Base-by-base conservation (phyloP, 192 early-diverging fungal species). In the Borealophlyctis nickersoniae region DNA sequence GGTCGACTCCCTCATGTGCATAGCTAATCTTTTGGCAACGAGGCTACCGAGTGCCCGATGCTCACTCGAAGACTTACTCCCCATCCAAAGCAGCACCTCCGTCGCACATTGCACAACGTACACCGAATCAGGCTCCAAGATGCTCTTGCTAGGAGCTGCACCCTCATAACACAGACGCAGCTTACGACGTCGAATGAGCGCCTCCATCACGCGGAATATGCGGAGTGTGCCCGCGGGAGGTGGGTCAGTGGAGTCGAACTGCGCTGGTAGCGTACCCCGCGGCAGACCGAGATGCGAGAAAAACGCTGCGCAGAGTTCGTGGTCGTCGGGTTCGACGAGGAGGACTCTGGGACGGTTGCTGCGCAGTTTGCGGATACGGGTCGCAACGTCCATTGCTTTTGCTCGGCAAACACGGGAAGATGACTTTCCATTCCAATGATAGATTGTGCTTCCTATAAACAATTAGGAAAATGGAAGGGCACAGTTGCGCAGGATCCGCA, bases 71-170 rank as follows among this genome's bases (percentile, higher is more conserved):
- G 52, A 11, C 9, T 54, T 56, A 22, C 56, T 72, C 16, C 71
- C 70, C 49, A 65, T 54, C 75, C 75, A 77, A 14, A 39, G 19
- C 36, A 71, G 67, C 4, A 77, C 69, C 53, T 77, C 73, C 26
- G 30, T 7, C 9, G 14, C 9, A 29, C 16, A 34, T 13, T 36
- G 5, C 2, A 77, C 56, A 1, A 77, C 26, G 45, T 52, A 71
- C 0, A 52, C 58, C 4, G 23, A 19, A 22, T 70, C 67, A 24
- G 31, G 35, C n/a, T 55, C 45, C 16, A 77, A 49, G 16, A 71
- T 5, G 13, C 3, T 33, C 57, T 67, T 75, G 4, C 58, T 63
- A 1, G 74, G 63, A 16, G 29, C 27, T 14, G 7, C 2, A 27
- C 74, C 74, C 30, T 75, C 56, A 52, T 75, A 76, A 13, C 58